Conservation (phyloP, 129 eudicot species). For the Mikania micrantha region DNA sequence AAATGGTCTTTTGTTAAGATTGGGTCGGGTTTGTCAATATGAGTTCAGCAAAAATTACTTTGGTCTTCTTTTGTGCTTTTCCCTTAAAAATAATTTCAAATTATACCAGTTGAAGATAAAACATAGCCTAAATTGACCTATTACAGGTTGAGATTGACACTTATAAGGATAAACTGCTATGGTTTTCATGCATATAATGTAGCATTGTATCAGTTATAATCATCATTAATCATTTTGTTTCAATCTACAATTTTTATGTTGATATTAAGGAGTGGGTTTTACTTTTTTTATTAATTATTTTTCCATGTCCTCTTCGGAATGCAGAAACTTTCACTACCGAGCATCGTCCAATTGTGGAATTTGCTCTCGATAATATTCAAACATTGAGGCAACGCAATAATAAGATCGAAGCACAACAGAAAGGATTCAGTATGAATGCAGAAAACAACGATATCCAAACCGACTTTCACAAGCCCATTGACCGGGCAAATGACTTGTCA, state of each 20-base stretch:
- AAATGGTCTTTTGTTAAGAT: not conserved
- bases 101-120: not conserved
- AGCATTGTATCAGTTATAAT: not conserved
- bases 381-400: constrained; percentile 67
- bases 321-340: constrained; percentile 77
- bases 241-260: not conserved
- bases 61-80: not conserved
- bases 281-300: not conserved
- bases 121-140: not conserved
- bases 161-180: not conserved
- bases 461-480: constrained; percentile 12
- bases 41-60: not conserved
- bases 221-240: not conserved
- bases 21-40: not conserved
- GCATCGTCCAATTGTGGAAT: constrained; percentile 98
- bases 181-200: not conserved
- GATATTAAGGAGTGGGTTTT: not conserved
- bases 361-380: constrained; percentile 83
- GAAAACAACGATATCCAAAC: constrained; percentile 18
- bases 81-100: not conserved
- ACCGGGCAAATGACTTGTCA: constrained; percentile 20
- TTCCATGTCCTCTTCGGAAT: not conserved
- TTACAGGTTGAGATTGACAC: not conserved
- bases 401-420: constrained; percentile 63
- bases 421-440: constrained; percentile 20